Conservation (phyloP, 169 alveolate genomes). For the Fabrea salina region DNA sequence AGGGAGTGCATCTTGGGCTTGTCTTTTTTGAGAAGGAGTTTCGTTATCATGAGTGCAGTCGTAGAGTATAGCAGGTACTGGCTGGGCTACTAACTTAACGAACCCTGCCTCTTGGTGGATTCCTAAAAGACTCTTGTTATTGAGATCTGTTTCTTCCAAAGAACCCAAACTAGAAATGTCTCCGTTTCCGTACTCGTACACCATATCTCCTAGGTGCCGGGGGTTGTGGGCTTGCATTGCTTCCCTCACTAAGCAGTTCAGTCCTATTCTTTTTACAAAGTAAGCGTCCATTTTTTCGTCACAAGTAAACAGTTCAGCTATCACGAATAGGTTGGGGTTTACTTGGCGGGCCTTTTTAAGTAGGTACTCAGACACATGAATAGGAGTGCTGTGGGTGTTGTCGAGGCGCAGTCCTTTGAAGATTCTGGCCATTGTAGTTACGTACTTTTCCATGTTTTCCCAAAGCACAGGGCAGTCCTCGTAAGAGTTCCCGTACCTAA, state of each 20-base stretch:
- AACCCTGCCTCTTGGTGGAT: neutral
- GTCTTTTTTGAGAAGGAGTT: conserved; percentile 69
- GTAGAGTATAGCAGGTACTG: conserved; percentile 79
- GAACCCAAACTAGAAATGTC: neutral
- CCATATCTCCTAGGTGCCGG: conserved; percentile 31
- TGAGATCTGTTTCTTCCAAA: neutral
- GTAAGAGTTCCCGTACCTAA: conserved; percentile 86
- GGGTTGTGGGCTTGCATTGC: conserved; percentile 58
- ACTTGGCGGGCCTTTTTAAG: conserved; percentile 83
- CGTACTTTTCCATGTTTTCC: conserved; percentile 90
- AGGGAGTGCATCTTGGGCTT: conserved; percentile 75
- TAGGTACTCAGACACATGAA: conserved; percentile 87
- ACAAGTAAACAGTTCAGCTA: conserved; percentile 92
- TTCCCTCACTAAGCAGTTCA: conserved; percentile 89
- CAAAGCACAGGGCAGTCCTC: conserved; percentile 87
- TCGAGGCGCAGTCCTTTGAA: conserved; percentile 93
- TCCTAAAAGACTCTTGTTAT: neutral
- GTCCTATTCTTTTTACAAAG: conserved; percentile 82
- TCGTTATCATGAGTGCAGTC: conserved; percentile 94
- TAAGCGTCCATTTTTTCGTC: conserved; percentile 80
- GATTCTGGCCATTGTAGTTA: conserved; percentile 74
- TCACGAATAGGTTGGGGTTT: conserved; percentile 84
- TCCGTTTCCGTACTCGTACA: conserved; percentile 29
- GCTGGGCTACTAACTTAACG: conserved; percentile 42
- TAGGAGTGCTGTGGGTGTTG: conserved; percentile 94